Evolutionary conservation across 2,329 filamentous ascomycete genomes (phyloP).

Genomic region (Trichophyton benhamiae): DNA sequence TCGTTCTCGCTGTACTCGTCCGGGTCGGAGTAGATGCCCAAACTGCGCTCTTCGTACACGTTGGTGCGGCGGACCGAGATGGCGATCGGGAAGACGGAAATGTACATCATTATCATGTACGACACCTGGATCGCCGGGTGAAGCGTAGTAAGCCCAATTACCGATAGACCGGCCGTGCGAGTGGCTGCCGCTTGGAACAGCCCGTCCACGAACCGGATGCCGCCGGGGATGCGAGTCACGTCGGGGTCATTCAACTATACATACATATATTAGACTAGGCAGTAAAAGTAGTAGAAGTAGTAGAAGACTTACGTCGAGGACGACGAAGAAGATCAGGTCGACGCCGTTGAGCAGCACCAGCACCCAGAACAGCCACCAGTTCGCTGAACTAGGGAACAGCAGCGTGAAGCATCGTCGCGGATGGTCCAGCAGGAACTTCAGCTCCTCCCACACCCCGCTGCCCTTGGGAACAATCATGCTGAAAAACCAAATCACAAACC

Average conservation of each 20-base stretch:
- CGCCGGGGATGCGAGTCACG: constrained; percentile 56
- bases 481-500: constrained; percentile 76
- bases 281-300: constrained; percentile 9
- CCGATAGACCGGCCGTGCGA: constrained; percentile 78
- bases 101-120: constrained; percentile 99
- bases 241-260: constrained; percentile 56
- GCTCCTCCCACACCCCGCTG: constrained; percentile 73
- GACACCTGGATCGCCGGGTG: constrained; percentile 88
- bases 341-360: constrained; percentile 68
- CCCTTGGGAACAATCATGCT: constrained; percentile 54
- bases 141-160: constrained; percentile 61
- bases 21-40: constrained; percentile 58
- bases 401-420: constrained; percentile 93
- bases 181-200: constrained; percentile 85
- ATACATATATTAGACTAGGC: constrained; percentile 13
- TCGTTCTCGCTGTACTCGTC: constrained; percentile 50
- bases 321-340: constrained; percentile 81
- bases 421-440: constrained; percentile 83
- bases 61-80: constrained; percentile 91
- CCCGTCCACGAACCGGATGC: constrained; percentile 69
- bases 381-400: constrained; percentile 77
- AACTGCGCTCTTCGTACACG: constrained; percentile 73
- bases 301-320: constrained; percentile 60
- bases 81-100: constrained; percentile 90
- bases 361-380: constrained; percentile 91